Conservation (phyloP, 148 eudicot genomes). For the Cornus suecica region DNA sequence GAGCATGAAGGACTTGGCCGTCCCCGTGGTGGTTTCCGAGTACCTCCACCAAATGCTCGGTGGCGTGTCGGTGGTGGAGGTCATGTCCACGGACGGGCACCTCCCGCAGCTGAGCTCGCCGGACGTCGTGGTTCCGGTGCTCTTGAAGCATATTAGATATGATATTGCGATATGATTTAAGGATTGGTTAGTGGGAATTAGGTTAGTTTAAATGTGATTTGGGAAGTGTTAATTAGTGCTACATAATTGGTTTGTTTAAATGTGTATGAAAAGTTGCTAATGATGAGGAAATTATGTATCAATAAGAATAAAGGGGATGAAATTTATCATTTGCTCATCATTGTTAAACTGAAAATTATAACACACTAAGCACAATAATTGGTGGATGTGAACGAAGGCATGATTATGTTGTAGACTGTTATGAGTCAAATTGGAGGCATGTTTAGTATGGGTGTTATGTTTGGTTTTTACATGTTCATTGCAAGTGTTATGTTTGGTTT, state of each 20-base stretch:
- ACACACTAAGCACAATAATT: too few species aligned
- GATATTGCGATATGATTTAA: conserved; percentile 24
- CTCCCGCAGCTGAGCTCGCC: conserved; percentile 73
- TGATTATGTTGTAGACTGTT: too few species aligned
- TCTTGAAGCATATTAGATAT: conserved; percentile 49
- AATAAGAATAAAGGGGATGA: not conserved
- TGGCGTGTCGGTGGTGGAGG: conserved; percentile 56
- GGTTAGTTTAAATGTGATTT: not conserved
- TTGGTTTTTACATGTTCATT: too few species aligned
- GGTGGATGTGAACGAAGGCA: too few species aligned
- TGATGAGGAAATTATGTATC: too few species aligned
- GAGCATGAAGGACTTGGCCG: conserved; percentile 61
- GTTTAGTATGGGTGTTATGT: too few species aligned
- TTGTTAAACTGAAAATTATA: too few species aligned
- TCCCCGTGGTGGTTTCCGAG: conserved; percentile 64
- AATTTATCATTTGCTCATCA: too few species aligned
- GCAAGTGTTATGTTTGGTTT: too few species aligned
- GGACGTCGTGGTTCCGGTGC: conserved; percentile 48
- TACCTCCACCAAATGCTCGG: conserved; percentile 64
- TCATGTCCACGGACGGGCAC: conserved; percentile 61
- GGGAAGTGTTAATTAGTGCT: not conserved
- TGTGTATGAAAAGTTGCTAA: not conserved
- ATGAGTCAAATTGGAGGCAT: too few species aligned
- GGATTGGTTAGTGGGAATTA: not conserved
- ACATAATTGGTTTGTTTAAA: too few species aligned